Conservation (phyloP, 2,329 filamentous ascomycete species). For the Cladosporium cucumerinum region DNA sequence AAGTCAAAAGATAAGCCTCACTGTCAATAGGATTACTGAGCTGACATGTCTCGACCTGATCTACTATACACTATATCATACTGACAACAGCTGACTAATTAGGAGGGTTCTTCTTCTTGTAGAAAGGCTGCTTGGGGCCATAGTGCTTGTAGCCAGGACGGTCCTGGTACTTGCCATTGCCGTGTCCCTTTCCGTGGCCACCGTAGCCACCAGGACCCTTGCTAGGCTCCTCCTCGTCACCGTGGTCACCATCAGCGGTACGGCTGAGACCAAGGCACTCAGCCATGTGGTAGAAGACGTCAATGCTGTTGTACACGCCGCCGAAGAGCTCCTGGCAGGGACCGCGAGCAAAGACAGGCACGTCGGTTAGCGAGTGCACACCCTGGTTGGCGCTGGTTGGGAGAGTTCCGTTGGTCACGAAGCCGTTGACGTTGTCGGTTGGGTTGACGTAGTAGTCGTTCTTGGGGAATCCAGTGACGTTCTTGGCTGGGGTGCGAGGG, state of each 20-base stretch:
- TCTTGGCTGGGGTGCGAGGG: slow-evolving; percentile 59
- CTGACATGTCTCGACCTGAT: background rate
- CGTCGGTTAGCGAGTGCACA: slow-evolving; percentile 74
- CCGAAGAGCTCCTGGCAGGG: slow-evolving; percentile 76
- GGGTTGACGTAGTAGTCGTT: slow-evolving; percentile 66
- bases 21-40: no score
- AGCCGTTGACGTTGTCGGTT: slow-evolving; percentile 62
- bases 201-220: slow-evolving; percentile 18
- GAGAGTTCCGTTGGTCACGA: slow-evolving; percentile 73
- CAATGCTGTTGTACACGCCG: slow-evolving; percentile 66
- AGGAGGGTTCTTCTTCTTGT: slow-evolving; percentile 13
- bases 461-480: slow-evolving; percentile 45
- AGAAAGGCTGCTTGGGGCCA: slow-evolving; percentile 8
- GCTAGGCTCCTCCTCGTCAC: slow-evolving; percentile 15
- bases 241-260: slow-evolving; percentile 11
- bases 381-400: slow-evolving; percentile 62
- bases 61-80: background rate
- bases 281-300: slow-evolving; percentile 73
- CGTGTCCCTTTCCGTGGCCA: slow-evolving; percentile 20
- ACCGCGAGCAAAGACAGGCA: slow-evolving; percentile 73
- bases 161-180: slow-evolving; percentile 16
- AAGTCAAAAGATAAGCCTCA: no score
- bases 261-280: slow-evolving; percentile 58
- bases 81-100: background rate
- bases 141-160: slow-evolving; percentile 17